Evolutionary conservation across 768 basidiomycete species (phyloP).

Genomic region (Macrocybe gigantea): DNA sequence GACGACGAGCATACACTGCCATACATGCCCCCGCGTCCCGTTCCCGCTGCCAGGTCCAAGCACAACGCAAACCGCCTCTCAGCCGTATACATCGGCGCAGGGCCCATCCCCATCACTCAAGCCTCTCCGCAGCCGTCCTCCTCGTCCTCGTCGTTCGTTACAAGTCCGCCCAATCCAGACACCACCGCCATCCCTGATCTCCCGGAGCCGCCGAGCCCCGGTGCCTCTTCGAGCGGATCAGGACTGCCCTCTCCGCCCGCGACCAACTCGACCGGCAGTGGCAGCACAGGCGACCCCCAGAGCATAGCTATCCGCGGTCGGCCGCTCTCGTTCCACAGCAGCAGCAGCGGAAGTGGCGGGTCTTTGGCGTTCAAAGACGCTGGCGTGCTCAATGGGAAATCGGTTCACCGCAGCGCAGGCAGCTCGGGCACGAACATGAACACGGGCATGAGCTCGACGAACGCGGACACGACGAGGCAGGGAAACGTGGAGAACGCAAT

Average conservation of each 20-base stretch:
- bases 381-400: not conserved
- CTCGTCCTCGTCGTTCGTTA: conserved; percentile 17
- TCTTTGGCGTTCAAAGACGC: not conserved
- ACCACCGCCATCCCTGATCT: conserved; percentile 54
- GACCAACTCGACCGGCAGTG: conserved; percentile 80
- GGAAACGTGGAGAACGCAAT: not conserved
- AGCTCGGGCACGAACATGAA: conserved; percentile 11
- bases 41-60: conserved; percentile 16
- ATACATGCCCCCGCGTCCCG: conserved; percentile 33
- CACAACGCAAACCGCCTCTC: conserved; percentile 30
- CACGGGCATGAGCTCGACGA: conserved; percentile 9
- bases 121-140: conserved; percentile 18
- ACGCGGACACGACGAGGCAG: not conserved
- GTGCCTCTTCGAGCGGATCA: conserved; percentile 43
- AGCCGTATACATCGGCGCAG: conserved; percentile 36
- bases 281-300: conserved; percentile 60
- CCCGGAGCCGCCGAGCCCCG: conserved; percentile 67
- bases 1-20: not conserved
- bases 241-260: conserved; percentile 82
- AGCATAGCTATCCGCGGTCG: conserved; percentile 30
- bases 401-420: not conserved
- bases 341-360: conserved; percentile 22
- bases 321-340: conserved; percentile 19
- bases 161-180: conserved; percentile 14
- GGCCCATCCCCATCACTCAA: conserved; percentile 12